phyloP scores from a whole-genome alignment of 345 rosid species.

The Erysimum cheiranthoides region DNA sequence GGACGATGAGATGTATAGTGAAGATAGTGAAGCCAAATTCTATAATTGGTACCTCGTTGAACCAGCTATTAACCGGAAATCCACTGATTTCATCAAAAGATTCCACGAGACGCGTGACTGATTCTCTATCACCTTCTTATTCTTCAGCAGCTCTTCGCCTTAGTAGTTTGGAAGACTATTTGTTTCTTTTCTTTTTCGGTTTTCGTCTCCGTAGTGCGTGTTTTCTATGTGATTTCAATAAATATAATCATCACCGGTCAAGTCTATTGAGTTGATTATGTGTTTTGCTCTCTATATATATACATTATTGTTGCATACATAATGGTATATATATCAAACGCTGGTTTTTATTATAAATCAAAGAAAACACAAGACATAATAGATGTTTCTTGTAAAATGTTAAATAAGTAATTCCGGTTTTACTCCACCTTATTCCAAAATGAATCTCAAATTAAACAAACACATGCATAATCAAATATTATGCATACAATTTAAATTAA shows the following conservation, averaged over 20 bases:
- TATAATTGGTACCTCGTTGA: constrained; percentile 47
- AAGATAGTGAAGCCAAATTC: constrained; percentile 42
- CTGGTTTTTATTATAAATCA: constrained; percentile 7
- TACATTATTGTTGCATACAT: not conserved
- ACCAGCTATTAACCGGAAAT: constrained; percentile 48
- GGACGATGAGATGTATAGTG: constrained; percentile 38
- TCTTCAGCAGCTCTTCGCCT: constrained; percentile 8
- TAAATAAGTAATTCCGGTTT: not conserved
- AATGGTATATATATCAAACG: not conserved
- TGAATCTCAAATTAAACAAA: not conserved
- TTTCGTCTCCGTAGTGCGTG: constrained; percentile 24
- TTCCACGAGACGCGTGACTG: constrained; percentile 50
- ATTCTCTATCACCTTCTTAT: constrained; percentile 9
- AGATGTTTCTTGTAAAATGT: not conserved
- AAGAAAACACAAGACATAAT: not conserved
- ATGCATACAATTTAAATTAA: not conserved
- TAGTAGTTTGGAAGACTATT: constrained; percentile 14
- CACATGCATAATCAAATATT: not conserved
- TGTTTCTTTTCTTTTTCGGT: constrained; percentile 1
- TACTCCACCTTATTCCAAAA: not conserved
- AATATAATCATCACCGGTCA: constrained; percentile 26
- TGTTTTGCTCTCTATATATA: not conserved
- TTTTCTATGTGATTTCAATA: constrained; percentile 29
- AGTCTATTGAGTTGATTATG: not conserved
- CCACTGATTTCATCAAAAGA: constrained; percentile 52